These are phyloP conservation scores for Colletotrichum tabaci DNA, from an alignment of 2,329 filamentous ascomycete species.

Conservation along the genomic window DNA sequence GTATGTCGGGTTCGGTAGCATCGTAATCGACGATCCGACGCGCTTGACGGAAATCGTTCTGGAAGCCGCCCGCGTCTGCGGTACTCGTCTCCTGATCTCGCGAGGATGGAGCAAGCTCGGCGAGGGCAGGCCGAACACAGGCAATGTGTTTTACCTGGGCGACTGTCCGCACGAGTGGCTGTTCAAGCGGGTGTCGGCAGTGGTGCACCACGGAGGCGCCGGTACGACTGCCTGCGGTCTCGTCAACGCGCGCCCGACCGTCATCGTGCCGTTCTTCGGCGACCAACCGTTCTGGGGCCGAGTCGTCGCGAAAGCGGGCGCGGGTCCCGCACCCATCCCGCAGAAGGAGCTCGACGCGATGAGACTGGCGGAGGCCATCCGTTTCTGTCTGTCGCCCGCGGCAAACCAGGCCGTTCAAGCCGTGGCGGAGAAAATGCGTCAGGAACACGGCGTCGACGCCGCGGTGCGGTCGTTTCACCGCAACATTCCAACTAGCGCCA, in stretches of 20 bases:
- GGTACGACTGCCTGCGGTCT: constrained; percentile 72
- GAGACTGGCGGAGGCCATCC: constrained; percentile 54
- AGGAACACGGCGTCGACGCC: constrained; percentile 47
- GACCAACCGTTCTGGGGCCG: constrained; percentile 61
- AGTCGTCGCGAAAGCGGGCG: constrained; percentile 56
- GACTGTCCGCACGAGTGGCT: constrained; percentile 72
- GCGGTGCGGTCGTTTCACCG: constrained; percentile 58
- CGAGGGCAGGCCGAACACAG: constrained; percentile 20
- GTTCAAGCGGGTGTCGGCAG: constrained; percentile 67
- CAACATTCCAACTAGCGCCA: constrained; percentile 50
- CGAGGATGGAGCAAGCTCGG: constrained; percentile 46
- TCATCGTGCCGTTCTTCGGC: constrained; percentile 68
- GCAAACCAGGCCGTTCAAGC: constrained; percentile 49
- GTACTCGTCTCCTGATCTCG: constrained; percentile 67
- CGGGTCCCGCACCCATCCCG: constrained; percentile 53
- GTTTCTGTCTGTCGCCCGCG: constrained; percentile 50
- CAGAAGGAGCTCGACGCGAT: constrained; percentile 52
- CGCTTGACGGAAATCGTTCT: constrained; percentile 57
- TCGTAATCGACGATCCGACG: constrained; percentile 62
- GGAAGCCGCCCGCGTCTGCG: constrained; percentile 56
- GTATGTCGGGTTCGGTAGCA: constrained; percentile 62
- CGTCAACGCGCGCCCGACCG: constrained; percentile 64
- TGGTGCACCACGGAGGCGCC: constrained; percentile 73
- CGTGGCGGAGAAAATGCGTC: constrained; percentile 53
- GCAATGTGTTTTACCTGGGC: constrained; percentile 63